phyloP scores from a whole-genome alignment of 352 stramenopile species.

The Phytopythium oedochilum region DNA sequence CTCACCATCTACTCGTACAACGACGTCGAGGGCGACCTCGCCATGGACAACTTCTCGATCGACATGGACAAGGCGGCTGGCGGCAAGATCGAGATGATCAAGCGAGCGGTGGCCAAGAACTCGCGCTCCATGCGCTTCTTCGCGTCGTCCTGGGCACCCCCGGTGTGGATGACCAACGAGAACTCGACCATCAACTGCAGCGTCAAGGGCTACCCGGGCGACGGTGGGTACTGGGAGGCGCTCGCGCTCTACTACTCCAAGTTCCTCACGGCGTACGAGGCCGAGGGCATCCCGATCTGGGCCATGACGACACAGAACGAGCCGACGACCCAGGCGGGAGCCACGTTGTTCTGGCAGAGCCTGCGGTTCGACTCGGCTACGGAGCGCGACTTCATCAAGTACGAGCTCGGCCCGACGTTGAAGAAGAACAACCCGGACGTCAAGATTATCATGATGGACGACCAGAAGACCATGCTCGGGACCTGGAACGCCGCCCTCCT shows the following conservation, averaged over 20 bases:
- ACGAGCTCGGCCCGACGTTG: slow-evolving; percentile 69
- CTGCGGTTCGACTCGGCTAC: slow-evolving; percentile 31
- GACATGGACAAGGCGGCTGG: slow-evolving; percentile 63
- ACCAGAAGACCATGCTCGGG: slow-evolving; percentile 70
- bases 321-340: slow-evolving; percentile 32
- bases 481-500: slow-evolving; percentile 38
- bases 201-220: slow-evolving; percentile 49
- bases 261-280: slow-evolving; percentile 81
- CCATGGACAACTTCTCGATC: slow-evolving; percentile 79
- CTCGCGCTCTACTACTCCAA: slow-evolving; percentile 86
- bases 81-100: slow-evolving; percentile 73
- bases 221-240: slow-evolving; percentile 55
- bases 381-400: slow-evolving; percentile 69
- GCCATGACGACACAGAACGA: slow-evolving; percentile 86
- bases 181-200: slow-evolving; percentile 53
- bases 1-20: slow-evolving; percentile 86
- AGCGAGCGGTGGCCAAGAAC: slow-evolving; percentile 40
- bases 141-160: slow-evolving; percentile 77
- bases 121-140: slow-evolving; percentile 60
- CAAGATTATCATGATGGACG: slow-evolving; percentile 82
- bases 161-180: slow-evolving; percentile 83
- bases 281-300: slow-evolving; percentile 71
- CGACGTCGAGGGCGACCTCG: slow-evolving; percentile 67
- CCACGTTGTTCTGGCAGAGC: slow-evolving; percentile 49
- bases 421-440: slow-evolving; percentile 49